Evolutionary conservation across 2,329 filamentous ascomycete species (phyloP), one percentile per base, ranked within the genome.

Genomic region (Chaetomium strumarium): DNA sequence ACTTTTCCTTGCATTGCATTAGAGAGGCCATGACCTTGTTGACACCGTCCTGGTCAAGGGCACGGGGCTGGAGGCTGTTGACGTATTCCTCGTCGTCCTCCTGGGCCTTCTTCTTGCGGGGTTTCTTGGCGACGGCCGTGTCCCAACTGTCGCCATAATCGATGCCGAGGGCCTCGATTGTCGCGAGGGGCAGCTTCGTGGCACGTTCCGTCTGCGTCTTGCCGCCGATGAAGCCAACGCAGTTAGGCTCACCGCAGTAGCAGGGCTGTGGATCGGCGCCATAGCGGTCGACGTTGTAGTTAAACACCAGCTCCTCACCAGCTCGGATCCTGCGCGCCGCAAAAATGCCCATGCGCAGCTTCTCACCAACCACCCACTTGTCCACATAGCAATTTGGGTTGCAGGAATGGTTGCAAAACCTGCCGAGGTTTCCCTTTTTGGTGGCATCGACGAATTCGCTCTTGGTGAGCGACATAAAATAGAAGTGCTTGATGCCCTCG

Each of bases 381-480:
- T 99, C 93, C 58, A 99, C 92, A 70, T 95, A 97, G 72, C 91
- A 97, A 67, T 99, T 99, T 16, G 93, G 93, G 68, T 93, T 96
- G 78, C 93, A 99, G 9, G 93, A 97, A 69, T 99, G 93, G 66
- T 99, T 99, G 80, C 93, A 99, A 67, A 99, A 99, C 30, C 93
- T 85, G 47, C 91, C 93, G 6, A 99, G 80, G 62, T 97, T 97
- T 46, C 93, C 93, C 68, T 90, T 95, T 67, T 93, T 95, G 10
- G 93, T 99, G 19, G 93, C 93, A 71, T 99, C 93, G 54, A 99
- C 90, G 66, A 97, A 99, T 69, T 97, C 93, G 64, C 85, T 88
- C 69, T 95, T 95, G 66, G 84, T 95, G 57, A 99, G 83, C 29
- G 93, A 97, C 93, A 99, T 99, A 75, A 99, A 99, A 72, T 99